These are phyloP conservation scores for Mycena sanguinolenta DNA, from an alignment of 768 basidiomycete species.

Conservation along the genomic window DNA sequence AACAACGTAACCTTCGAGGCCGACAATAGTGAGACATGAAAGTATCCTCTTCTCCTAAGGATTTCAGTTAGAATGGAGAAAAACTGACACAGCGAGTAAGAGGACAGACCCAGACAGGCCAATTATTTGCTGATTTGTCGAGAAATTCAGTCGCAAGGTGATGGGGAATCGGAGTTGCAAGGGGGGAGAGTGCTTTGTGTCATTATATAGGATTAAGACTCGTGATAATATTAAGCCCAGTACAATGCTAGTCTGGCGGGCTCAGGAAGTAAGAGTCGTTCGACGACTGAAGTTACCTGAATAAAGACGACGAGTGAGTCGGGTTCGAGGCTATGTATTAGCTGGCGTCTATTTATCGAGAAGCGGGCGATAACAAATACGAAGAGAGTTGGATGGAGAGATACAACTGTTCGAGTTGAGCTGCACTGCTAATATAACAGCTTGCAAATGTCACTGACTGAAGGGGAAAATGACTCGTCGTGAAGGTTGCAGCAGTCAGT, in stretches of 20 bases:
- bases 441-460: background rate
- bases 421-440: background rate
- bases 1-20: constrained; percentile 11
- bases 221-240: too few species aligned
- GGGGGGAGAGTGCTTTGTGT: background rate
- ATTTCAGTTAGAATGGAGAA: background rate
- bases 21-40: constrained; percentile 22
- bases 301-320: background rate
- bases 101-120: constrained; percentile 16
- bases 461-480: background rate
- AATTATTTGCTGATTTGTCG: constrained; percentile 25
- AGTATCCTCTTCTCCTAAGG: constrained; percentile 15
- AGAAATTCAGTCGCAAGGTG: constrained; percentile 17
- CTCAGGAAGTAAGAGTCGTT: background rate
- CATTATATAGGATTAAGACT: constrained; percentile 9
- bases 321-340: background rate
- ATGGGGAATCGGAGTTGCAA: constrained; percentile 21
- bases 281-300: background rate
- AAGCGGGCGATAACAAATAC: background rate
- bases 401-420: background rate
- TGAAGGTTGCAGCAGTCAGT: background rate
- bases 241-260: background rate
- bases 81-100: background rate
- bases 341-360: background rate
- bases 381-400: background rate